phyloP scores from a whole-genome alignment of 2,329 filamentous ascomycete genomes.

The Cadophora sp. region DNA sequence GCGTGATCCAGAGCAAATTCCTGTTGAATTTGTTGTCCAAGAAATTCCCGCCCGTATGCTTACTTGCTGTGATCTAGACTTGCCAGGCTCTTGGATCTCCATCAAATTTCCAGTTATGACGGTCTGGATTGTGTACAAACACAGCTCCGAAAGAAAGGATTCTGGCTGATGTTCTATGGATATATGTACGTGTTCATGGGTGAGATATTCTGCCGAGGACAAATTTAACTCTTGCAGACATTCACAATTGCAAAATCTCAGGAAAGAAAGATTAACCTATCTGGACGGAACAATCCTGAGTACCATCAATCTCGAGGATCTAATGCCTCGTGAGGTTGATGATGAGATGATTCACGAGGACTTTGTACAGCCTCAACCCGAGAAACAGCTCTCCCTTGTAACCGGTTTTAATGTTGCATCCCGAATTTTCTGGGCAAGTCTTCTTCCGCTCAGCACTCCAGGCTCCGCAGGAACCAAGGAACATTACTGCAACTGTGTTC shows the following conservation, averaged over 20 bases:
- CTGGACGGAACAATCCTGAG: slow-evolving; percentile 43
- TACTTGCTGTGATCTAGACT: slow-evolving; percentile 26
- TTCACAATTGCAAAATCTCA: slow-evolving; percentile 36
- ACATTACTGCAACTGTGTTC: slow-evolving; percentile 17
- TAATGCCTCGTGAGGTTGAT: slow-evolving; percentile 45
- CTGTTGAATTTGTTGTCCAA: background rate
- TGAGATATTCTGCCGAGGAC: background rate
- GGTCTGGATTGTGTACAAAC: slow-evolving; percentile 46
- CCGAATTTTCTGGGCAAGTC: slow-evolving; percentile 39
- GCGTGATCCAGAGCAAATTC: background rate
- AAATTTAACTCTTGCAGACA: slow-evolving; percentile 24
- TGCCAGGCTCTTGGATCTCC: slow-evolving; percentile 45
- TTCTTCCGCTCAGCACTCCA: slow-evolving; percentile 20
- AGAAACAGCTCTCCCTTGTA: slow-evolving; percentile 36
- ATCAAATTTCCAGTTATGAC: slow-evolving; percentile 44
- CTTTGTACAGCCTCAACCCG: slow-evolving; percentile 37
- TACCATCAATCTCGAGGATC: slow-evolving; percentile 44
- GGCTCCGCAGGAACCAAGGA: background rate
- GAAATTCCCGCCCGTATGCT: background rate
- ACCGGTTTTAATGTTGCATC: slow-evolving; percentile 45
- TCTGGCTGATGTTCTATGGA: slow-evolving; percentile 48
- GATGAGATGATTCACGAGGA: slow-evolving; percentile 42
- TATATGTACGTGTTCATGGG: slow-evolving; percentile 32
- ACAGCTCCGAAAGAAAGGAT: slow-evolving; percentile 48
- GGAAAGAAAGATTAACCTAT: slow-evolving; percentile 41